phyloP scores from a whole-genome alignment of 169 alveolate genomes.

The Eimeria necatrix region DNA sequence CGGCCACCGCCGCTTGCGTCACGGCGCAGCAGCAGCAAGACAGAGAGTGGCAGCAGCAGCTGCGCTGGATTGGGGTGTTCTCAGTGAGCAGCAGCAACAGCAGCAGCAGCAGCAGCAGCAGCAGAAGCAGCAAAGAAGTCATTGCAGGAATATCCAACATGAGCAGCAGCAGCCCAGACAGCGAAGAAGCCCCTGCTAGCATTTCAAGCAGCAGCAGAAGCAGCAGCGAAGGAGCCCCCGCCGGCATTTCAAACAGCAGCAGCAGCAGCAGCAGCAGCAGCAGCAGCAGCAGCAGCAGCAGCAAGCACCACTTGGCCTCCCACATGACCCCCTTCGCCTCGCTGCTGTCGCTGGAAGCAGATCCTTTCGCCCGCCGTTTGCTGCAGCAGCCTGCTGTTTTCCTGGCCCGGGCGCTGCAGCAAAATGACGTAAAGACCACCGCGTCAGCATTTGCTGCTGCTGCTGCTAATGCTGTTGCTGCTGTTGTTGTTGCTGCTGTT shows the following conservation, averaged over 20 bases:
- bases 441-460: constrained; percentile 59
- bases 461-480: neutral
- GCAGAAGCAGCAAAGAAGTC: neutral
- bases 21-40: constrained; percentile 28
- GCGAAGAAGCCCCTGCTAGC: neutral
- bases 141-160: neutral
- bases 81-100: neutral
- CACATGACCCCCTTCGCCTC: constrained; percentile 61
- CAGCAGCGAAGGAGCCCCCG: neutral
- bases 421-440: constrained; percentile 47
- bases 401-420: constrained; percentile 73
- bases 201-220: neutral
- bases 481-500: neutral
- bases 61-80: constrained; percentile 48
- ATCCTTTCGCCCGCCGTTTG: constrained; percentile 47
- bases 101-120: constrained; percentile 38
- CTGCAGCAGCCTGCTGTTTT: constrained; percentile 67
- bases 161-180: neutral
- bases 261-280: constrained; percentile 21
- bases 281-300: constrained; percentile 67
- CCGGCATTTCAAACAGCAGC: neutral
- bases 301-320: constrained; percentile 31
- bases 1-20: neutral
- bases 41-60: constrained; percentile 41
- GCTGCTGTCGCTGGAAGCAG: constrained; percentile 50